Percentiles rank a stretch among this genome's conserved stretches.
Evolutionary conservation across 2,329 filamentous ascomycete species (phyloP).

Genomic region (Aspergillus texensis): DNA sequence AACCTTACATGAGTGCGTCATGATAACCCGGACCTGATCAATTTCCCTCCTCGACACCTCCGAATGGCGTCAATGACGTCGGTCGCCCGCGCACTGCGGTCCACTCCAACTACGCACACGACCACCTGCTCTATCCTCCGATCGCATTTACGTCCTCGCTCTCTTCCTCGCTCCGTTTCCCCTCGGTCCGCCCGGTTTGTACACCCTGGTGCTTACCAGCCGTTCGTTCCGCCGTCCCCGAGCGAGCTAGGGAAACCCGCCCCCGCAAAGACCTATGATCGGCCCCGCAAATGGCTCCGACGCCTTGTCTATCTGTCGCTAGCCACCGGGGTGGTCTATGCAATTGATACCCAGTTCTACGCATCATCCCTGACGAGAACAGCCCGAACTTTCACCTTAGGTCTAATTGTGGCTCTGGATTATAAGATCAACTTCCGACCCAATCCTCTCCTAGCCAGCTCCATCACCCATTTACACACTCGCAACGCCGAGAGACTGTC

Average conservation of each 20-base stretch:
- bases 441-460: constrained; percentile 72
- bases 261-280: constrained; percentile 70
- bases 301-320: constrained; percentile 66
- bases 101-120: background rate
- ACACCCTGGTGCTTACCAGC: constrained; percentile 57
- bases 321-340: constrained; percentile 64
- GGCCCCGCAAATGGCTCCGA: constrained; percentile 74
- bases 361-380: constrained; percentile 78
- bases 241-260: constrained; percentile 73
- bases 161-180: background rate
- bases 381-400: constrained; percentile 76
- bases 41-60: background rate
- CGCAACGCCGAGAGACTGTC: constrained; percentile 84
- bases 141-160: constrained; percentile 7
- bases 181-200: constrained; percentile 23
- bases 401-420: constrained; percentile 80
- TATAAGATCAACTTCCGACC: constrained; percentile 96
- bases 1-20: background rate
- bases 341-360: constrained; percentile 73
- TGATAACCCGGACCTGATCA: background rate
- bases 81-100: constrained; percentile 9
- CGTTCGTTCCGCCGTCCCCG: constrained; percentile 76
- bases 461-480: constrained; percentile 75
- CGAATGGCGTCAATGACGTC: constrained; percentile 16
- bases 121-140: constrained; percentile 8